These are phyloP conservation scores for Tylopilus orsonianus DNA, from an alignment of 1,284 basidiomycete species.

Conservation along the genomic window DNA sequence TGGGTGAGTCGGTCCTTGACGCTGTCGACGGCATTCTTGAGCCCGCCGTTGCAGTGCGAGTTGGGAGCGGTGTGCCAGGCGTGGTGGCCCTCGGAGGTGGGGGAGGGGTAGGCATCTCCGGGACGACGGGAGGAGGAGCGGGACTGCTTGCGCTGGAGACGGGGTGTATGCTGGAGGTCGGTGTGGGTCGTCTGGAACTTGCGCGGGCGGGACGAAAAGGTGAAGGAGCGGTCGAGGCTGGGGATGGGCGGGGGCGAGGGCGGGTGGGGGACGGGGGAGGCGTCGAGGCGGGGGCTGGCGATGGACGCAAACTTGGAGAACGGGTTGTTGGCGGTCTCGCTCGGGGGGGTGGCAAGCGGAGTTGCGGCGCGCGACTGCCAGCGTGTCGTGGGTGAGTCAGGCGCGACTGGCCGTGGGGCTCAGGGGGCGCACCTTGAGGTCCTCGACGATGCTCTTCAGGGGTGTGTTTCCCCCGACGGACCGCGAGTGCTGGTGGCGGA, in stretches of 20 bases:
- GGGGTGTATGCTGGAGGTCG: constrained; percentile 34
- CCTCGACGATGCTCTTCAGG: constrained; percentile 72
- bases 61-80: constrained; percentile 66
- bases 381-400: background rate
- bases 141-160: constrained; percentile 47
- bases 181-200: constrained; percentile 43
- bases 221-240: constrained; percentile 27
- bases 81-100: constrained; percentile 15
- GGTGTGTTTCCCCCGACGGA: constrained; percentile 33
- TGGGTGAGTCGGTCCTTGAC: constrained; percentile 50
- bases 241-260: constrained; percentile 29
- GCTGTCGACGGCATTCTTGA: constrained; percentile 76
- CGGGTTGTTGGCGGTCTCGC: constrained; percentile 39
- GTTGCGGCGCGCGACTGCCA: constrained; percentile 41
- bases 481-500: constrained; percentile 19
- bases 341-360: constrained; percentile 39
- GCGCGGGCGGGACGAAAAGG: constrained; percentile 25
- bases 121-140: constrained; percentile 49
- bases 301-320: constrained; percentile 40
- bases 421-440: constrained; percentile 53
- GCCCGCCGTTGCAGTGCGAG: constrained; percentile 74
- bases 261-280: background rate
- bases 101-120: constrained; percentile 19
- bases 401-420: too few relatives aligned
- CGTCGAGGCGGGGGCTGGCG: constrained; percentile 13